Conservation (phyloP, 2,329 filamentous ascomycete genomes). For the Colletotrichum sp. region DNA sequence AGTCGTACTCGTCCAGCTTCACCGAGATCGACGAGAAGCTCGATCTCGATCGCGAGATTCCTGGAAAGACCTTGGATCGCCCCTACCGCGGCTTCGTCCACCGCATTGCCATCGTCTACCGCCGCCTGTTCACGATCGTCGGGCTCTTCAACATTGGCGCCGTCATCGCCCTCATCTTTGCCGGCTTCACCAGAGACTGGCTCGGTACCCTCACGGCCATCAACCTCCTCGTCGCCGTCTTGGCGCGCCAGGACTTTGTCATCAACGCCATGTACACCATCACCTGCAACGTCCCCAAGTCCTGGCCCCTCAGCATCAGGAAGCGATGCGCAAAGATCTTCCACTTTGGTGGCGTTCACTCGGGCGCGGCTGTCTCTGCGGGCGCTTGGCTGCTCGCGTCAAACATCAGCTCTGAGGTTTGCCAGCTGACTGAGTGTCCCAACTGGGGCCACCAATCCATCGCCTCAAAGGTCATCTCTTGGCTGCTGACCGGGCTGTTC, state of each 20-base stretch:
- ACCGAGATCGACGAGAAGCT: slow-evolving; percentile 16
- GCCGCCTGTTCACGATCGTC: slow-evolving; percentile 59
- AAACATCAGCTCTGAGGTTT: slow-evolving; percentile 32
- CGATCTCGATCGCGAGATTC: slow-evolving; percentile 30
- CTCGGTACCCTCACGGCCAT: slow-evolving; percentile 47
- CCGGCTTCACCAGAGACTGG: slow-evolving; percentile 23
- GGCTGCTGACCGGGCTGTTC: slow-evolving; percentile 62
- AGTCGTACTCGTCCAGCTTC: slow-evolving; percentile 11
- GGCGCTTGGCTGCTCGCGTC: slow-evolving; percentile 55
- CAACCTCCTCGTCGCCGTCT: slow-evolving; percentile 53
- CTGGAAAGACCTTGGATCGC: slow-evolving; percentile 43
- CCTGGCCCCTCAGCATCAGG: slow-evolving; percentile 53
- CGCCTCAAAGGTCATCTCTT: slow-evolving; percentile 55
- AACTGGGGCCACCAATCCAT: slow-evolving; percentile 30
- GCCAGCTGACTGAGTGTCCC: slow-evolving; percentile 37
- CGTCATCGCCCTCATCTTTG: slow-evolving; percentile 44
- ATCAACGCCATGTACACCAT: slow-evolving; percentile 56
- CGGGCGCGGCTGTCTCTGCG: slow-evolving; percentile 53
- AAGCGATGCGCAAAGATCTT: slow-evolving; percentile 54
- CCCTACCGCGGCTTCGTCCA: slow-evolving; percentile 44
- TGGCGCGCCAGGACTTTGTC: slow-evolving; percentile 58
- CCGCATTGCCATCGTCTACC: slow-evolving; percentile 57
- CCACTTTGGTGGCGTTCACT: slow-evolving; percentile 58
- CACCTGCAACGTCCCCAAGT: slow-evolving; percentile 47
- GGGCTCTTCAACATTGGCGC: slow-evolving; percentile 55